Base-by-base conservation (phyloP, 2,329 filamentous ascomycete species). In the Aspergillus fijiensis region DNA sequence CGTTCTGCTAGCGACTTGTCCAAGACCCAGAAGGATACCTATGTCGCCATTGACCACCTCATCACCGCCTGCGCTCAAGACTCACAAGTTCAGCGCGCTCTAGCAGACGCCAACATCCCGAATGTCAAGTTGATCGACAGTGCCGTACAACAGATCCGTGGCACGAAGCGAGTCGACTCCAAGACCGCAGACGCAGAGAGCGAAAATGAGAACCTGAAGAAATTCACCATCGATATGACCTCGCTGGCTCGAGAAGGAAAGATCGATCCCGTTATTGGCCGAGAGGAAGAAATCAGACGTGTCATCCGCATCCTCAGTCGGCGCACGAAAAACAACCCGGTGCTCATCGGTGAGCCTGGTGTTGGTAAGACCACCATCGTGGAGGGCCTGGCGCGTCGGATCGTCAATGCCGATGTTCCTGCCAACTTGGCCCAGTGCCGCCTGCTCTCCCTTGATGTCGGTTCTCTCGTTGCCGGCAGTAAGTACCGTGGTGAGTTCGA, bases 401-500 rank as follows among this genome's bases (percentile, higher is more conserved):
- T 99, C 63, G 92, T 97, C 80, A 96, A 98, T 72, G 88, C 91
- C 60, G 95, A 99, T 82, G 92, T 99, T 3, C 95, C 95, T 39
- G 92, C 96, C 74, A 97, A 97, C 70, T 83, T 99, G 57, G 92
- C 95, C 55, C 89, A 91, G 61, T 99, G 95, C 85, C 95, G 90
- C 76, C 84, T 99, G 61, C 87, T 99, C 59, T 97, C 95, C 4
- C 87, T 99, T 50, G 95, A 99, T 72, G 94, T 99, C 51, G 95
- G 95, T 69, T 90, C 94, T 25, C 83, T 99, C 59, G 94, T 99
- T 64, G 95, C 95, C 60, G 95, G 95, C 67, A 97, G 92, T 85
- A 99, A 99, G 80, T 99, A 96, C 81, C 89, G 95, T 53, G 95
- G 95, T 80, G 95, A 99, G 76, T 99, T 99, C 61, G 95, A 99